phyloP scores from a whole-genome alignment of 2,329 filamentous ascomycete genomes.

The Exophiala sp. region DNA sequence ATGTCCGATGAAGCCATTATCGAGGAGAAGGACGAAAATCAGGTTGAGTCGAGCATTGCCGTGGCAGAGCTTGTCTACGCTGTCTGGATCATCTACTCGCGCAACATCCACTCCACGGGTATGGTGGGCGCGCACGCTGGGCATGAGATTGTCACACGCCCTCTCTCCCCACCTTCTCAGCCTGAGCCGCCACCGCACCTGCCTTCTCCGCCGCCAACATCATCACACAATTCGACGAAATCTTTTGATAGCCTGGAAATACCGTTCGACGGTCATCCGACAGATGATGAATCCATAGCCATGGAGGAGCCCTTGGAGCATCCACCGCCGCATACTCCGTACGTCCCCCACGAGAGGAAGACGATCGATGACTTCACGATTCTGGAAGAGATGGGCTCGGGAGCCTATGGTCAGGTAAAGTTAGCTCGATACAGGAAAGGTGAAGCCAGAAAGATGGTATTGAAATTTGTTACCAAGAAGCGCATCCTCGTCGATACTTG shows the following conservation, averaged over 20 bases:
- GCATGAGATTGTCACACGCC: slow-evolving; percentile 57
- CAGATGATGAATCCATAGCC: slow-evolving; percentile 49
- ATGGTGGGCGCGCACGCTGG: slow-evolving; percentile 54
- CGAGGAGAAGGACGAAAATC: slow-evolving; percentile 58
- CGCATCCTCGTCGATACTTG: slow-evolving; percentile 97
- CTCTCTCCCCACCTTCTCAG: slow-evolving; percentile 70
- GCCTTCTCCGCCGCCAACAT: slow-evolving; percentile 32
- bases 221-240: slow-evolving; percentile 28
- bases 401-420: slow-evolving; percentile 96
- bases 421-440: slow-evolving; percentile 80
- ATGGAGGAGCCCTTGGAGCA: slow-evolving; percentile 42
- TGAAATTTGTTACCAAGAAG: slow-evolving; percentile 97
- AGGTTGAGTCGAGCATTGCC: slow-evolving; percentile 44
- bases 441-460: slow-evolving; percentile 69
- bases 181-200: slow-evolving; percentile 70
- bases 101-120: slow-evolving; percentile 77
- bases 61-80: slow-evolving; percentile 83
- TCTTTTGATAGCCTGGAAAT: slow-evolving; percentile 39
- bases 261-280: slow-evolving; percentile 34
- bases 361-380: slow-evolving; percentile 87
- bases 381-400: slow-evolving; percentile 96
- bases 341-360: slow-evolving; percentile 59
- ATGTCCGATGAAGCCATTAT: slow-evolving; percentile 61
- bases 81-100: slow-evolving; percentile 94
- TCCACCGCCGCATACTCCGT: slow-evolving; percentile 26